Evolutionary conservation across 2,329 filamentous ascomycete genomes (phyloP), one percentile per base, ranked within the genome.

Genomic region (Fusarium xyrophilum): DNA sequence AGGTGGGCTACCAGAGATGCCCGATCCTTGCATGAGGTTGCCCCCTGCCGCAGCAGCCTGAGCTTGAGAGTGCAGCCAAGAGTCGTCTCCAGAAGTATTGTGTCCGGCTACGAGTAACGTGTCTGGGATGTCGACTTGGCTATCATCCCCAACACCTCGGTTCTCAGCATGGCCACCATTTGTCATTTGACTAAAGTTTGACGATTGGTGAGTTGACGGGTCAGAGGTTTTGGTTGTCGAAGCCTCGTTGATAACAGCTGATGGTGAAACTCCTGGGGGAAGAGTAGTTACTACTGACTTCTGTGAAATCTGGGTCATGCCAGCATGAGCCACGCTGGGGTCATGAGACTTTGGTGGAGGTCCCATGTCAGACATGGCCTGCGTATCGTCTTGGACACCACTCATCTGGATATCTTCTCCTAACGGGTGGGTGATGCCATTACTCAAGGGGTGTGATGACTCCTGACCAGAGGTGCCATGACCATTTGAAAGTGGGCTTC

Each of bases 221-320:
- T 91, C 89, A 2, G 92, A 93, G 4, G 92, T 94, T 79, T 97
- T 96, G n/a, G 94, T 97, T 2, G 94, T 96, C 4, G 93, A 97
- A 3, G 93, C 95, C 74, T 97, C 93, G 73, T 98, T 97, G 55
- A 89, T 81, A 61, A 86, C 78, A 15, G 85, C 85, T 28, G 85
- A 87, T 17, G 87, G 87, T 7, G 86, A 87, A 55, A 88, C 80
- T 7, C 86, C 87, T 0, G 83, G 79, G 2, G 88, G 86, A 5
- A 90, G 77, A 23, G 85, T 81, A 19, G 86, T 88, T 44, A 89
- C 78, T 2, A 82, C 84, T 7, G 89, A 91, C 44, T 84, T 80
- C 75, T 92, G 91, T 2, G 91, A 92, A 25, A 89, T 82, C 63
- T 88, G 86, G 5, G 84, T 86, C 70, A 80, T 87, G 60, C 76